A percentile compares a stretch with the other conserved stretches of the same genome.
Conservation (phyloP, 352 stramenopile genomes). For the Peronospora destructor region DNA sequence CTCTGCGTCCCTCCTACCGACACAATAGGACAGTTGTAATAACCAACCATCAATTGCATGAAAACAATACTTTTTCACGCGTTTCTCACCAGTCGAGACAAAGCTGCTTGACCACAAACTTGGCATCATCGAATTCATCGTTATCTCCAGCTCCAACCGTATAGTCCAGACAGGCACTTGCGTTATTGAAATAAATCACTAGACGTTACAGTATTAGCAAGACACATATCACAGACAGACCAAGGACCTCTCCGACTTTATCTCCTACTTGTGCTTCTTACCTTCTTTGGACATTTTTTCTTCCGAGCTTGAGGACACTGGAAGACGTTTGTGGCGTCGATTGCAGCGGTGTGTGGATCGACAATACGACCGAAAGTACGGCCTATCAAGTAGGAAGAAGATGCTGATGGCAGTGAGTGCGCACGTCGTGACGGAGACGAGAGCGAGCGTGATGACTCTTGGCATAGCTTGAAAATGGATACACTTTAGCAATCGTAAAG, state of each 20-base stretch:
- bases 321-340: too few relatives aligned
- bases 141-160: conserved; percentile 46
- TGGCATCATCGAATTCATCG: conserved; percentile 79
- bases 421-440: conserved; percentile 51
- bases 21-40: not conserved
- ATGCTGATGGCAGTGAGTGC: conserved; percentile 52
- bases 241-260: not conserved
- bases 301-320: not conserved
- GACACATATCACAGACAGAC: not conserved
- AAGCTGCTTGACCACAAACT: conserved; percentile 64
- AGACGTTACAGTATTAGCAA: not conserved
- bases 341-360: conserved; percentile 3
- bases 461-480: conserved; percentile 4
- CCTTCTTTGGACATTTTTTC: conserved; percentile 14
- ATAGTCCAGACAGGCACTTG: conserved; percentile 64
- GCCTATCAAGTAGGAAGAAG: conserved; percentile 31
- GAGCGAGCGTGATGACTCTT: conserved; percentile 25
- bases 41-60: not conserved
- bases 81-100: conserved; percentile 48
- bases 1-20: conserved; percentile 37
- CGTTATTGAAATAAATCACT: conserved; percentile 82
- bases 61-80: not conserved
- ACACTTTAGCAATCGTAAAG: too few relatives aligned
- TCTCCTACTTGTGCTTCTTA: not conserved
- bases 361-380: conserved; percentile 19